Conservation (phyloP, 495 filamentous ascomycete genomes). For the Podospora australis region DNA sequence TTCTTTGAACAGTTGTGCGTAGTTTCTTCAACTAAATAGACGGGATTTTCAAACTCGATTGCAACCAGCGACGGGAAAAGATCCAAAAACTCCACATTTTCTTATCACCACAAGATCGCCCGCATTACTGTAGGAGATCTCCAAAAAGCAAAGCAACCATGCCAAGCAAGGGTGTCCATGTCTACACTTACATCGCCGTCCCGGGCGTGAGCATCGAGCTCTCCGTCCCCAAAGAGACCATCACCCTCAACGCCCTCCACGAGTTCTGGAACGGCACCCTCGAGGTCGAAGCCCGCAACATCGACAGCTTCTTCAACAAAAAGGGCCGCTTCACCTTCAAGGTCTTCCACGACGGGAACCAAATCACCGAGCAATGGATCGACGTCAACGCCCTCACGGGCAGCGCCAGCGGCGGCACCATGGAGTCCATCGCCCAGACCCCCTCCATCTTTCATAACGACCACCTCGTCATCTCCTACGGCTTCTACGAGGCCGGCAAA, state of each 20-base stretch:
- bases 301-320: conserved; percentile 39
- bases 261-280: conserved; percentile 35
- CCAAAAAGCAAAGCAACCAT: too few relatives aligned
- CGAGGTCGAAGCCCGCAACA: conserved; percentile 41
- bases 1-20: too few relatives aligned
- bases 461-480: conserved; percentile 35
- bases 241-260: conserved; percentile 26
- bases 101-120: too few relatives aligned
- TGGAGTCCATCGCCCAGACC: conserved; percentile 40
- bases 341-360: conserved; percentile 33
- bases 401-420: conserved; percentile 38
- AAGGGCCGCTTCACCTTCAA: conserved; percentile 42
- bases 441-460: conserved; percentile 34
- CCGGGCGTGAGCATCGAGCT: conserved; percentile 38
- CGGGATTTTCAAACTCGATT: too few relatives aligned
- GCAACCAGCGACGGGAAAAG: too few relatives aligned
- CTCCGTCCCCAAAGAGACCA: conserved; percentile 34
- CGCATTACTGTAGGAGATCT: too few relatives aligned
- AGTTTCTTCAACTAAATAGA: too few relatives aligned
- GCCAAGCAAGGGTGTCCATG: conserved; percentile 47
- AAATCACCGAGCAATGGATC: conserved; percentile 33
- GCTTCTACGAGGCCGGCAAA: conserved; percentile 46
- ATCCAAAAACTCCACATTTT: too few relatives aligned
- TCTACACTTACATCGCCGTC: conserved; percentile 43
- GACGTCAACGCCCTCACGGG: conserved; percentile 46